Percentiles rank a stretch among this genome's conserved stretches.
phyloP scores from a whole-genome alignment of 768 basidiomycete species.

The Leccinum truebloodii region DNA sequence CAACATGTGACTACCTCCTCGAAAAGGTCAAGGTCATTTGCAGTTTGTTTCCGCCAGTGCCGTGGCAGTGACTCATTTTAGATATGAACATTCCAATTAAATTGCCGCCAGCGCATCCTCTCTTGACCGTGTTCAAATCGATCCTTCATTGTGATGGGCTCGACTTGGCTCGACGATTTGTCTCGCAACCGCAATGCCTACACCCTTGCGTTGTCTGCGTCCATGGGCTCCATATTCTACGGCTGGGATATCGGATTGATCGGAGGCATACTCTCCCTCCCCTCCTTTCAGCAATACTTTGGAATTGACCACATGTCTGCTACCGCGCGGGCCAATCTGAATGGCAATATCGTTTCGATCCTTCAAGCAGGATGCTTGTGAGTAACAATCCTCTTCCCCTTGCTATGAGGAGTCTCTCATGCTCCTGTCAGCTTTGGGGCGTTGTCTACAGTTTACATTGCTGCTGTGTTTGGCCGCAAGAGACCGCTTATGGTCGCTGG shows the following conservation, averaged over 20 bases:
- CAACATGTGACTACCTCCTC: neutral
- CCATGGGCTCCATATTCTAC: conserved; percentile 50
- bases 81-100: neutral
- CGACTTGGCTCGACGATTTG: conserved; percentile 23
- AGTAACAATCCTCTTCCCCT: conserved; percentile 10
- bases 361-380: conserved; percentile 52
- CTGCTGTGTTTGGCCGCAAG: conserved; percentile 48
- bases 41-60: neutral
- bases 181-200: conserved; percentile 46
- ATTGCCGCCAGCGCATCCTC: neutral
- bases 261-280: conserved; percentile 47
- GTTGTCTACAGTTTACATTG: conserved; percentile 40
- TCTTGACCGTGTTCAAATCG: neutral
- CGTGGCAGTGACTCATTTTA: neutral
- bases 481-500: conserved; percentile 45
- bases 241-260: conserved; percentile 54
- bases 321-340: conserved; percentile 41
- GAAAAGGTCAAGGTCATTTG: neutral
- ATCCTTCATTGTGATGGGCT: conserved; percentile 24
- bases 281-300: conserved; percentile 50
- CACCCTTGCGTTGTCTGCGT: conserved; percentile 43
- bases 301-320: conserved; percentile 42
- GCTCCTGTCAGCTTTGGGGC: conserved; percentile 42
- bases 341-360: conserved; percentile 54
- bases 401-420: neutral